Percentiles rank a stretch among this genome's conserved stretches.
Conservation (phyloP, 768 basidiomycete species). For the Panaeolus papilionaceus region DNA sequence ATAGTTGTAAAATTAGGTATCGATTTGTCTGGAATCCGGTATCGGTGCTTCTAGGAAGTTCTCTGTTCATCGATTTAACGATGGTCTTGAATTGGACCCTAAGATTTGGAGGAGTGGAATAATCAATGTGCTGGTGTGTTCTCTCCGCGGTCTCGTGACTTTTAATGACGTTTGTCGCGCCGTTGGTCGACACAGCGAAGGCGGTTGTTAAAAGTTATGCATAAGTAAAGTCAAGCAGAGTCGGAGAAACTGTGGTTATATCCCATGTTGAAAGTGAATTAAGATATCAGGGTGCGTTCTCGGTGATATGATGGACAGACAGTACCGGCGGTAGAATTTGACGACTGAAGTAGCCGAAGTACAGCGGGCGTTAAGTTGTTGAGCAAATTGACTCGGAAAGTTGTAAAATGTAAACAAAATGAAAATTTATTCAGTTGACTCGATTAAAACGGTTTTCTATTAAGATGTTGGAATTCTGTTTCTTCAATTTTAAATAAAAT, state of each 20-base stretch:
- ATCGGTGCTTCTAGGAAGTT: neutral
- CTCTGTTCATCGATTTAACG: neutral
- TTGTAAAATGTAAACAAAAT: neutral
- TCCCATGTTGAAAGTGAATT: neutral
- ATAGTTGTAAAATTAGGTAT: neutral
- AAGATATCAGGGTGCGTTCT: neutral
- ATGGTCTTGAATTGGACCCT: neutral
- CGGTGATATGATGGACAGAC: neutral
- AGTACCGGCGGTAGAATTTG: neutral
- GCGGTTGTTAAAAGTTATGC: too few relatives aligned
- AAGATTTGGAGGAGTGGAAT: neutral
- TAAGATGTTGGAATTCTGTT: too few relatives aligned
- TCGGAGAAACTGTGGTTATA: neutral
- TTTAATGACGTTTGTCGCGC: neutral
- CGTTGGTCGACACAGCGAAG: neutral
- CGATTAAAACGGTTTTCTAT: too few relatives aligned
- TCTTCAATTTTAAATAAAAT: too few relatives aligned
- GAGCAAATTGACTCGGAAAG: neutral
- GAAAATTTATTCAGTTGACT: too few relatives aligned
- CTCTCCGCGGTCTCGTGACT: constrained; percentile 10
- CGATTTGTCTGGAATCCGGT: neutral
- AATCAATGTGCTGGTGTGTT: too few relatives aligned
- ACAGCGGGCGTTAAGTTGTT: neutral
- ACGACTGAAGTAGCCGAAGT: neutral
- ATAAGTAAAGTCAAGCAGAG: neutral